Evolutionary conservation across 2,329 filamentous ascomycete genomes (phyloP).

Genomic region (Talaromyces sp.): DNA sequence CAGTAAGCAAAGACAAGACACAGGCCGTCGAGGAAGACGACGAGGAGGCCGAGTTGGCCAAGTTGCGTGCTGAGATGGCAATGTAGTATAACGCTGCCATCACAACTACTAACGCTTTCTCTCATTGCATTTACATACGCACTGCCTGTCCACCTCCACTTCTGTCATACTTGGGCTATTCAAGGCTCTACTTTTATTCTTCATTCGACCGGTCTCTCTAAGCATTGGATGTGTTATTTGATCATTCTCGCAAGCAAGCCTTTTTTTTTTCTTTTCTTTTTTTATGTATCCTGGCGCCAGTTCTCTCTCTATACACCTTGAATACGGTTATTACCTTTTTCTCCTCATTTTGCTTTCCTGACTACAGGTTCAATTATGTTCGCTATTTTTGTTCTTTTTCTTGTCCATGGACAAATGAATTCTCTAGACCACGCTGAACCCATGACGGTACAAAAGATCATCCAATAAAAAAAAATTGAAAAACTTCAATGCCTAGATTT

Average conservation of each 20-base stretch:
- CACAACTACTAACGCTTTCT: neutral
- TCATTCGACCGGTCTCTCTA: constrained; percentile 3
- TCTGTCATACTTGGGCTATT: neutral
- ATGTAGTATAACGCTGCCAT: constrained; percentile 61
- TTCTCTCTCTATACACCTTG: constrained; percentile 18
- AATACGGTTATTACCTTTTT: constrained; percentile 10
- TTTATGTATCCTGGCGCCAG: constrained; percentile 11
- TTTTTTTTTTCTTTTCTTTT: constrained; percentile 1
- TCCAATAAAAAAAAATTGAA: too few relatives aligned
- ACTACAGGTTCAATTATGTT: too few relatives aligned
- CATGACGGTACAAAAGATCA: too few relatives aligned
- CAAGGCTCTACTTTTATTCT: neutral
- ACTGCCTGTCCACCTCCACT: constrained; percentile 1
- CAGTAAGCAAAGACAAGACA: constrained; percentile 50
- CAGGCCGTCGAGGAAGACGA: constrained; percentile 75
- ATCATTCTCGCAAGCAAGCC: constrained; percentile 20
- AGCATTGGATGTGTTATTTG: constrained; percentile 23
- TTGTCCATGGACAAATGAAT: constrained; percentile 1
- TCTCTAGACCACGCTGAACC: too few relatives aligned
- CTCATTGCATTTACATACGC: neutral
- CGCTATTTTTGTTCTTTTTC: too few relatives aligned
- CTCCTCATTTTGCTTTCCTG: constrained; percentile 1
- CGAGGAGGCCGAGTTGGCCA: constrained; percentile 91
- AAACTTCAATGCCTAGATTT: neutral
- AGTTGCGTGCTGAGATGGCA: constrained; percentile 95